Percentiles rank a stretch among this genome's conserved stretches.
These are phyloP conservation scores for Serendipita vermifera DNA, from an alignment of 768 basidiomycete species.

Conservation along the genomic window DNA sequence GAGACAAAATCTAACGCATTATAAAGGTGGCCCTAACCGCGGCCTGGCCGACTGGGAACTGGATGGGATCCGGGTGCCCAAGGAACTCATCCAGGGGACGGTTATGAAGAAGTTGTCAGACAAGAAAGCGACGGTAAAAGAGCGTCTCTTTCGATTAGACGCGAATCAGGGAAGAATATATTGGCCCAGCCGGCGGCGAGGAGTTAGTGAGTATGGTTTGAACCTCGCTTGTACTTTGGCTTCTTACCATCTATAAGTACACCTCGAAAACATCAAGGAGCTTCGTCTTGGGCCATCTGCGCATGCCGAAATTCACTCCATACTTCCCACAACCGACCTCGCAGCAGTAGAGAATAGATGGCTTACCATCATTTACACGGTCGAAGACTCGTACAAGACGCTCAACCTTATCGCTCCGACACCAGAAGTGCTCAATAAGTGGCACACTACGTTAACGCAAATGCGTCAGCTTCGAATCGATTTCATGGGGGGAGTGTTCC, in stretches of 20 bases:
- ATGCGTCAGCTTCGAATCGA: not conserved
- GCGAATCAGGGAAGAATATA: slow-evolving; percentile 69
- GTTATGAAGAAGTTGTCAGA: slow-evolving; percentile 74
- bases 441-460: not conserved
- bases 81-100: slow-evolving; percentile 31
- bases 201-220: slow-evolving; percentile 38
- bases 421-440: slow-evolving; percentile 36
- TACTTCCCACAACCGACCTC: slow-evolving; percentile 45
- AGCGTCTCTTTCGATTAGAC: slow-evolving; percentile 48
- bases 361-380: slow-evolving; percentile 76
- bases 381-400: slow-evolving; percentile 68
- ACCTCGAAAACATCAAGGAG: slow-evolving; percentile 78
- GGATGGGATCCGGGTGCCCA: slow-evolving; percentile 4
- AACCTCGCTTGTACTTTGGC: not conserved
- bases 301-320: slow-evolving; percentile 55
- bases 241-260: slow-evolving; percentile 36
- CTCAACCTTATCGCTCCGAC: slow-evolving; percentile 71
- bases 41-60: slow-evolving; percentile 1
- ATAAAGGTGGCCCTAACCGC: not conserved
- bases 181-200: slow-evolving; percentile 58
- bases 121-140: slow-evolving; percentile 48
- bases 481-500: slow-evolving; percentile 2
- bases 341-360: slow-evolving; percentile 43
- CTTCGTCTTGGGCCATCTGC: slow-evolving; percentile 63
- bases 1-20: not conserved